Conservation (phyloP, 768 basidiomycete species). For the Amanita rubescens region DNA sequence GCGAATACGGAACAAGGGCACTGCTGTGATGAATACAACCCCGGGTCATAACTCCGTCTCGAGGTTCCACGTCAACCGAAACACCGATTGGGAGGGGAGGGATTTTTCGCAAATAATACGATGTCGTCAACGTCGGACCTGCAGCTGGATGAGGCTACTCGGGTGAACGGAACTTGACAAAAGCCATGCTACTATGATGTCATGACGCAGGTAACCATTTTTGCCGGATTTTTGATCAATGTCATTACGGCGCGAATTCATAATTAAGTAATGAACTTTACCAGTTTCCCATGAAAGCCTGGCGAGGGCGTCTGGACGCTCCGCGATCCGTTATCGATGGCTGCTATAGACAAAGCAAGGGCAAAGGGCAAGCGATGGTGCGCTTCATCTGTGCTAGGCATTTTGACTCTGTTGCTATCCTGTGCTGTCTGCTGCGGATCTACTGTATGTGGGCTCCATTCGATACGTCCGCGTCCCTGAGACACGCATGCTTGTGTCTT, state of each 20-base stretch:
- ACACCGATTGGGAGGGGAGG: background rate
- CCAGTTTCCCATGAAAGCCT: slow-evolving; percentile 3
- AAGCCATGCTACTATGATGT: background rate
- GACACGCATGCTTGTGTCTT: background rate
- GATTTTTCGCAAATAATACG: background rate
- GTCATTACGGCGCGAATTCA: background rate
- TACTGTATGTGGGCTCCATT: background rate
- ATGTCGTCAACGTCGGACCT: background rate
- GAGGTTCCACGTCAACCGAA: background rate
- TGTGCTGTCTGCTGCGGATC: background rate
- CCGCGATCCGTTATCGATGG: background rate
- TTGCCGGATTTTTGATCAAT: background rate
- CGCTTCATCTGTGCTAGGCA: background rate
- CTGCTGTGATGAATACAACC: background rate
- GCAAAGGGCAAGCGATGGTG: background rate
- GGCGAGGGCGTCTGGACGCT: background rate
- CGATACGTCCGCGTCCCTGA: background rate
- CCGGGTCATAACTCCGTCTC: background rate
- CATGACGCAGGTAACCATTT: background rate
- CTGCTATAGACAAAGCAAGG: background rate
- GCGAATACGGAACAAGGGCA: background rate
- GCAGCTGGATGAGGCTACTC: background rate
- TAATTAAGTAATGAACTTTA: background rate
- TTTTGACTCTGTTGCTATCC: background rate
- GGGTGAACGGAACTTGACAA: background rate